These are phyloP conservation scores for Lizonia empirigonia DNA, from an alignment of 2,329 filamentous ascomycete genomes.

Conservation along the genomic window DNA sequence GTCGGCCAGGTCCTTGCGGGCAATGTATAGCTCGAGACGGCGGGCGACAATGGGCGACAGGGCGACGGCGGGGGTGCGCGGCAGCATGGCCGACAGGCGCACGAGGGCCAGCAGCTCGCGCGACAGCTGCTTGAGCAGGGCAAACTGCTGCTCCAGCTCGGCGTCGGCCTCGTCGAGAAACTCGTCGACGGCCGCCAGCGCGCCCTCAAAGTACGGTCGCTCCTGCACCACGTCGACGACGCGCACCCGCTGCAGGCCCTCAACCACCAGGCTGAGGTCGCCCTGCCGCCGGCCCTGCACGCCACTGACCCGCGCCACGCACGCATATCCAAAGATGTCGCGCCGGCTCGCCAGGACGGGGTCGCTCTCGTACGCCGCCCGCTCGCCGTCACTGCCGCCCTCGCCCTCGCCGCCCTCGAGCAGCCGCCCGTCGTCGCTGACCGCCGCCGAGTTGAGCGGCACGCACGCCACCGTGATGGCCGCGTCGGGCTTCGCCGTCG, in stretches of 20 bases:
- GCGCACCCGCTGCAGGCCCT: slow-evolving; percentile 78
- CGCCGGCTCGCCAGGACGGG: slow-evolving; percentile 51
- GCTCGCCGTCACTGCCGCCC: slow-evolving; percentile 52
- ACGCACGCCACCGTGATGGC: slow-evolving; percentile 85
- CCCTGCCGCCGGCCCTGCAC: slow-evolving; percentile 55
- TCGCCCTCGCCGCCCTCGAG: slow-evolving; percentile 75
- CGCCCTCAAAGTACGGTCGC: slow-evolving; percentile 83
- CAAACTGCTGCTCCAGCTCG: slow-evolving; percentile 73
- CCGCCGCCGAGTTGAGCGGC: slow-evolving; percentile 76
- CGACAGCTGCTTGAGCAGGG: slow-evolving; percentile 80
- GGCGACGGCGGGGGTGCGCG: slow-evolving; percentile 67
- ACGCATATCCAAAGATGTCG: slow-evolving; percentile 83
- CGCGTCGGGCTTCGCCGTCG: slow-evolving; percentile 66
- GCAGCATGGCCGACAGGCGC: slow-evolving; percentile 81
- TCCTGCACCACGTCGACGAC: slow-evolving; percentile 77
- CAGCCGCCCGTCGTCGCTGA: slow-evolving; percentile 74
- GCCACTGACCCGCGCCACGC: slow-evolving; percentile 62
- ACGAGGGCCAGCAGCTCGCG: slow-evolving; percentile 85
- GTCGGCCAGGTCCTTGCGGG: slow-evolving; percentile 78
- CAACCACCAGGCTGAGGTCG: slow-evolving; percentile 81
- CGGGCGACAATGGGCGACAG: slow-evolving; percentile 85
- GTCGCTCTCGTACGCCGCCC: slow-evolving; percentile 56
- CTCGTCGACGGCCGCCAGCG: slow-evolving; percentile 74
- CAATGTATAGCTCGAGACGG: slow-evolving; percentile 85
- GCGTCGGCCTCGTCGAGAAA: slow-evolving; percentile 53